phyloP scores from a whole-genome alignment of 495 filamentous ascomycete genomes.

The Hypomontagnella monticulosa region DNA sequence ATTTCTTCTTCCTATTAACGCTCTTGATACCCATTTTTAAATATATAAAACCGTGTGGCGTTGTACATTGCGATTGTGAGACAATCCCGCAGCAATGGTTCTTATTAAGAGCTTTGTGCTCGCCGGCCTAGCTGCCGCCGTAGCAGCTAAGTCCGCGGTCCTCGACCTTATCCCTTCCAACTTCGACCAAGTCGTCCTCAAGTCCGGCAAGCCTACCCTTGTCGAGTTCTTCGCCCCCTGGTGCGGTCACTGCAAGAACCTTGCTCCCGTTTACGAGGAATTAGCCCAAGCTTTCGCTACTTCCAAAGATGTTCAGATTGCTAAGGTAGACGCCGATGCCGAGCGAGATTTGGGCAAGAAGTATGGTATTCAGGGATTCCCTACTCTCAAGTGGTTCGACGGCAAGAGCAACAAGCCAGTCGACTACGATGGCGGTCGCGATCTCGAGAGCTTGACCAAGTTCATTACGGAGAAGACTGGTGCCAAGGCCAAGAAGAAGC shows the following conservation, averaged over 20 bases:
- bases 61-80: slow-evolving; percentile 20
- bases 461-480: slow-evolving; percentile 94
- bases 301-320: slow-evolving; percentile 83
- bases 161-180: slow-evolving; percentile 87
- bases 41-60: slow-evolving; percentile 16
- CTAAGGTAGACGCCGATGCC: slow-evolving; percentile 94
- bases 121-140: slow-evolving; percentile 55
- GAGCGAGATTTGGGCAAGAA: slow-evolving; percentile 83
- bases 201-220: slow-evolving; percentile 93
- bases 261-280: slow-evolving; percentile 94
- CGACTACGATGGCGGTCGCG: slow-evolving; percentile 87
- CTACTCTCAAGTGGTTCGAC: slow-evolving; percentile 97
- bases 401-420: slow-evolving; percentile 89
- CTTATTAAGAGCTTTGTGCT: slow-evolving; percentile 64
- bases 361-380: slow-evolving; percentile 93
- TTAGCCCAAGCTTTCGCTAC: slow-evolving; percentile 78
- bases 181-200: slow-evolving; percentile 88
- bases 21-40: not conserved
- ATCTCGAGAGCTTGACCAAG: slow-evolving; percentile 81
- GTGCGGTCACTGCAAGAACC: slow-evolving; percentile 99
- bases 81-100: slow-evolving; percentile 52
- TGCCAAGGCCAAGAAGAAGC: slow-evolving; percentile 76
- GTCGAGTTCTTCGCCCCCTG: slow-evolving; percentile 99
- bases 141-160: slow-evolving; percentile 70
- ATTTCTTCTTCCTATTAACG: slow-evolving; percentile 2